A percentile compares a stretch with the other conserved stretches of the same genome.
Conservation (phyloP, 805 yeast species). For the Pichia occidentalis region DNA sequence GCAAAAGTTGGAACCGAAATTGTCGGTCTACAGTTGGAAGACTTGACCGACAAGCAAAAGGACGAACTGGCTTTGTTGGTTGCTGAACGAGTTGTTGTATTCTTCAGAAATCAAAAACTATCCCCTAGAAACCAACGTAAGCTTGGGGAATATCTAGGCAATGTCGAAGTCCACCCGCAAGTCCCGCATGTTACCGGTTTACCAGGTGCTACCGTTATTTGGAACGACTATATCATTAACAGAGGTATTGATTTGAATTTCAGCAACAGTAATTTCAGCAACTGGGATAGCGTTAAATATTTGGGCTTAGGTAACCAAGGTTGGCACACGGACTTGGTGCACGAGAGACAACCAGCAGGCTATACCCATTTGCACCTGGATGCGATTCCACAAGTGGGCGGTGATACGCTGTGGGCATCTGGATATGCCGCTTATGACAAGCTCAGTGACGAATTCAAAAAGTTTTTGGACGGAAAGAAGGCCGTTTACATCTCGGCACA, state of each 20-base stretch:
- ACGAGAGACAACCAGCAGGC: conserved; percentile 52
- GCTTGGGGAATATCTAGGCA: conserved; percentile 41
- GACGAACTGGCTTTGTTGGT: conserved; percentile 42
- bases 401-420: conserved; percentile 49
- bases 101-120: conserved; percentile 42
- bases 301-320: conserved; percentile 20
- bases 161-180: conserved; percentile 35
- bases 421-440: conserved; percentile 56
- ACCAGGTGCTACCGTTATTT: conserved; percentile 35
- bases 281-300: conserved; percentile 14
- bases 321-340: conserved; percentile 48
- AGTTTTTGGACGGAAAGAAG: conserved; percentile 46
- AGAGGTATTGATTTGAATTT: conserved; percentile 20
- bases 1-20: conserved; percentile 45
- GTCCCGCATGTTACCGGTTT: conserved; percentile 31
- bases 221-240: conserved; percentile 33
- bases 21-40: conserved; percentile 39
- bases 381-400: conserved; percentile 45
- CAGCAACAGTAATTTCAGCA: conserved; percentile 16
- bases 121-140: conserved; percentile 37
- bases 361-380: conserved; percentile 48
- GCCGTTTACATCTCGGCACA: conserved; percentile 40
- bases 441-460: conserved; percentile 43
- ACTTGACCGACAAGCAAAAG: conserved; percentile 36
- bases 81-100: conserved; percentile 46